phyloP scores from a whole-genome alignment of 1,284 basidiomycete genomes.

The Coniferiporia weirii region DNA sequence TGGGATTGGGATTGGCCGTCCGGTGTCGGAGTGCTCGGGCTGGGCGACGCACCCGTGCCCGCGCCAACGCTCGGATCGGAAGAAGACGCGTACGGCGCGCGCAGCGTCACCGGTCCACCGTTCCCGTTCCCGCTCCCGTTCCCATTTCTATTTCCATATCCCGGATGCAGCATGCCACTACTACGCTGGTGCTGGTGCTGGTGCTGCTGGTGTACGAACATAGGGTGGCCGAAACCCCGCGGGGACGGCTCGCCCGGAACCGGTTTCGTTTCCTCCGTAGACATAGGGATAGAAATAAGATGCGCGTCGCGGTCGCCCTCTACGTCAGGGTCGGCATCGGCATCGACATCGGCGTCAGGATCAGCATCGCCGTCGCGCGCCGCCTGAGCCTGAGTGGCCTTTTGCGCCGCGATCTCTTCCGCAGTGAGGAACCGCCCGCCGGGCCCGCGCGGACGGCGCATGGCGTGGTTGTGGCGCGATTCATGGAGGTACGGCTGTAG shows the following conservation, averaged over 20 bases:
- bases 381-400: constrained; percentile 33
- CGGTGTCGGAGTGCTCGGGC: not conserved
- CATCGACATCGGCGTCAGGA: constrained; percentile 28
- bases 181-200: too few relatives aligned
- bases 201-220: constrained; percentile 18
- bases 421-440: constrained; percentile 96
- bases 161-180: constrained; percentile 5
- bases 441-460: constrained; percentile 92
- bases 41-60: not conserved
- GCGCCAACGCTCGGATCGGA: constrained; percentile 4
- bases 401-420: constrained; percentile 84
- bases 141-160: too few relatives aligned
- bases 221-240: constrained; percentile 21
- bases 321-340: constrained; percentile 29
- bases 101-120: constrained; percentile 13
- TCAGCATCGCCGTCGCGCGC: constrained; percentile 28
- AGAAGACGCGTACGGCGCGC: constrained; percentile 12
- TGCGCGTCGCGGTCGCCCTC: constrained; percentile 9
- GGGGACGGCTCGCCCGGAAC: not conserved
- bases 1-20: constrained; percentile 14
- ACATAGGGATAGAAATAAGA: not conserved
- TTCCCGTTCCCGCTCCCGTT: constrained; percentile 2
- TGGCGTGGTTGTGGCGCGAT: constrained; percentile 95
- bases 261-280: constrained; percentile 16
- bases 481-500: constrained; percentile 94